Percentiles rank a stretch among this genome's conserved stretches.
Evolutionary conservation across 768 basidiomycete genomes (phyloP).

Genomic region (Glaciozyma antarctica): DNA sequence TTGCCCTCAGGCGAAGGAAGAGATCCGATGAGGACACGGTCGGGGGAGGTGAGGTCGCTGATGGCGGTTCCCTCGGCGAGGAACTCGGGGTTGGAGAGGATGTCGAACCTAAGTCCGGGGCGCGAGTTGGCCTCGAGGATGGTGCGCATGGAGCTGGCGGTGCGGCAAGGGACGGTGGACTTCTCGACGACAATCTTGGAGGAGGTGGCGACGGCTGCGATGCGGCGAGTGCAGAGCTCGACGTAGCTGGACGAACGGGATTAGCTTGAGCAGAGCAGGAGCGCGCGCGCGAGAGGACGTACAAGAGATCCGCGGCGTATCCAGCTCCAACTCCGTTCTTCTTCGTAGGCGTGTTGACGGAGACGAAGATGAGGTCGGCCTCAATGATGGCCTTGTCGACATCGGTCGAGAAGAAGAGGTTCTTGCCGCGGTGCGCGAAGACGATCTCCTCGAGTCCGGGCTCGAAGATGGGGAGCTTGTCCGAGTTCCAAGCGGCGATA

Average conservation of each 20-base stretch:
- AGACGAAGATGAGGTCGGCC: conserved; percentile 96
- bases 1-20: conserved; percentile 79
- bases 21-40: conserved; percentile 94
- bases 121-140: conserved; percentile 98
- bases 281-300: conserved; percentile 37
- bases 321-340: conserved; percentile 95
- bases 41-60: conserved; percentile 71
- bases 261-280: background rate
- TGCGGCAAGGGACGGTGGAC: conserved; percentile 96
- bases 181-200: conserved; percentile 99
- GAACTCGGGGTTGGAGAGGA: conserved; percentile 99
- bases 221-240: conserved; percentile 90
- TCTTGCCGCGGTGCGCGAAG: conserved; percentile 73
- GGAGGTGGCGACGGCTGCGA: conserved; percentile 77
- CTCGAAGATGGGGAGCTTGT: conserved; percentile 85
- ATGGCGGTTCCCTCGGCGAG: conserved; percentile 98
- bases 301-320: conserved; percentile 98
- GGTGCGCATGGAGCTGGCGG: conserved; percentile 97
- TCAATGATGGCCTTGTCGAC: conserved; percentile 76
- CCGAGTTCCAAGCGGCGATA: conserved; percentile 87
- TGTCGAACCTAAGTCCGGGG: conserved; percentile 82
- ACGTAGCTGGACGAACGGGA: conserved; percentile 62
- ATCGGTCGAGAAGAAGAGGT: conserved; percentile 94
- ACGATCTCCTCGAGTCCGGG: conserved; percentile 91
- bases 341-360: conserved; percentile 98